Evolutionary conservation across 2,329 filamentous ascomycete genomes (phyloP), one percentile per base, ranked within the genome.

Genomic region (Ramularia endophylla): DNA sequence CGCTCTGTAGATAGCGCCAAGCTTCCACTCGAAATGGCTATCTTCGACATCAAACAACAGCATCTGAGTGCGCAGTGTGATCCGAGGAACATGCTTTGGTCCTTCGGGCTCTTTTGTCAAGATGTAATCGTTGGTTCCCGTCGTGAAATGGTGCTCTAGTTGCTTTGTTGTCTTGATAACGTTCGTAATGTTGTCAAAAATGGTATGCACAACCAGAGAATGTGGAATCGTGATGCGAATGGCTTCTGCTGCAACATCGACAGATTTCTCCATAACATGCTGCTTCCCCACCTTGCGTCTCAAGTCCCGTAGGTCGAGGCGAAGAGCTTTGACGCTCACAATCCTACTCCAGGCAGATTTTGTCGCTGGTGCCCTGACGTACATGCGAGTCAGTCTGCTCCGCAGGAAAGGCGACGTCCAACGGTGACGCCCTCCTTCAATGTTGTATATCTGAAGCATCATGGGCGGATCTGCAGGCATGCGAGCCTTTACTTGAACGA

Each of bases 21-120:
- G 71, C 61, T 95, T 97, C 86, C 89, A 98, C 62, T 98, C 92
- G 57, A 98, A 98, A 0, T 87, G 83, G 36, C 92, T 90, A 61
- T 98, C 92, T 65, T 98, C 92, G 27, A 98, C 73, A 58, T 97
- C 90, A 44, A 98, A 90, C 2, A 95, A 68, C 17, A 98, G 72
- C 4, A 85, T 85, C 54, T 85, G 85, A 40, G 83, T 84, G 38
- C 88, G 80, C 8, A 98, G 52, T 0, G 88, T 90, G 16, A 98
- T 71, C 58, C 86, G 90, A 1, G 92, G 92, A 0, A 98, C 81
- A 33, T 78, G 72, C 61, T 94, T 97, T 0, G 94, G 87, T 0
- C 76, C 82, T 63, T 95, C 87, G 0, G 92, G 87, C 8, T 77
- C 75, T 64, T 95, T 95, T 12, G 85, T 81, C 2, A 95, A 72